Percentiles rank a stretch among this genome's conserved stretches.
Conservation (phyloP, 2,329 filamentous ascomycete species). For the Simplicillium sp. region DNA sequence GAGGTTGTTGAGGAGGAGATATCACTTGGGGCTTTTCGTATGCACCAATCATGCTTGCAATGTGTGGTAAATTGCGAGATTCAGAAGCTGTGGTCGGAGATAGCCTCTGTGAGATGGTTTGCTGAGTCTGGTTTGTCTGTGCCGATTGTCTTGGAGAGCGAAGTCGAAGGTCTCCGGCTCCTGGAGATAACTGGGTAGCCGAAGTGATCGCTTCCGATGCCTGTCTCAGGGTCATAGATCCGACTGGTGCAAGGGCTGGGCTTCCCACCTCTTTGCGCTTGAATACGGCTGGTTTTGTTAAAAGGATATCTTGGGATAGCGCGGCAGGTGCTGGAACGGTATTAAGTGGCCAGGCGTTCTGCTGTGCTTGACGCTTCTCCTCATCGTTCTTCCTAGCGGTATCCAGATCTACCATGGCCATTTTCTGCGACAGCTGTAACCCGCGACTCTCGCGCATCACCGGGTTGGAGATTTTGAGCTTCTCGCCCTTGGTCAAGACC, state of each 20-base stretch:
- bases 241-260: background rate
- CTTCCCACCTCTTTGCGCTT: background rate
- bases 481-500: constrained; percentile 20
- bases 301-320: background rate
- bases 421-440: constrained; percentile 31
- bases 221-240: no score
- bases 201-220: constrained; percentile 25
- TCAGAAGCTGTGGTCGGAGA: background rate
- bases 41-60: no score
- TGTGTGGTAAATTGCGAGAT: no score
- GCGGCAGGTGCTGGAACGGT: no score
- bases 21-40: no score
- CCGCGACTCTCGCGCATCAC: constrained; percentile 26
- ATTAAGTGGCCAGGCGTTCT: no score
- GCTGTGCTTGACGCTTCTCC: constrained; percentile 21
- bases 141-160: constrained; percentile 36
- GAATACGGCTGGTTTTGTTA: background rate
- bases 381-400: constrained; percentile 37
- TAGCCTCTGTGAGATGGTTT: background rate
- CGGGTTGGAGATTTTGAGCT: constrained; percentile 39
- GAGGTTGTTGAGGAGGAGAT: no score
- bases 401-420: constrained; percentile 38
- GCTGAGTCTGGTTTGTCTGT: background rate
- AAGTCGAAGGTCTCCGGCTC: constrained; percentile 37
- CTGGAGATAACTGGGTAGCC: constrained; percentile 41